Evolutionary conservation across 495 filamentous ascomycete species (phyloP), one percentile per base, ranked within the genome.

Genomic region (Talaromyces nanjingensis): DNA sequence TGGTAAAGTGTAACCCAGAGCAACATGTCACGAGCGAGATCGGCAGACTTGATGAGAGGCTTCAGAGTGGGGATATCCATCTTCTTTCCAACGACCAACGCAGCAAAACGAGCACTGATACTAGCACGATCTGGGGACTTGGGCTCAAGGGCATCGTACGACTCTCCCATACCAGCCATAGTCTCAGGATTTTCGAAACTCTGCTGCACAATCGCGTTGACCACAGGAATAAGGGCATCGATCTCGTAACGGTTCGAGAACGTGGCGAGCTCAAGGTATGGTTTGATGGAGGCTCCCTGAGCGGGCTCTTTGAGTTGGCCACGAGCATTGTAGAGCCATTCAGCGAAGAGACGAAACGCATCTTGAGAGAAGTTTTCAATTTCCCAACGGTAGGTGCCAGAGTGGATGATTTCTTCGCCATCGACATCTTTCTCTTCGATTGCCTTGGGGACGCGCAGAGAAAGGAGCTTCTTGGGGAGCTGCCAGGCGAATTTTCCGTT

Each of bases 401-500:
- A 33, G 54, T 0, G 1, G 1, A 57, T 33, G 22, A 6, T 27
- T 25, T 33, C 54, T 22, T 60, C 58, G 6, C 31, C 58, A 3
- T 18, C 59, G 12, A 8, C 14, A 33, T 34, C 4, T 2, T 22
- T 22, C 1, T 8, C 18, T 18, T 52, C 18, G 27, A 53, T 2
- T 2, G 27, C 47, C 11, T 39, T 31, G 16, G 60, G 60, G 8
- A 24, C 60, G 4, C 45, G 42, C 1, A 31, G 4, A 16, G 24
- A 20, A 1, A 62, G 60, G 5, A 62, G 42, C 11, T 33, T 49
- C 25, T 62, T 62, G 0, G 60, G 60, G 1, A 62, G 45, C 16
- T 62, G 60, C 60, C 60, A 62, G 24, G 29, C 47, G 12, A 62
- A 62, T 20, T 54, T 29, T 7, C 45, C 60, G 20, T 62, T 33